phyloP scores from a whole-genome alignment of 116 monocot species.

The Cymodocea nodosa region DNA sequence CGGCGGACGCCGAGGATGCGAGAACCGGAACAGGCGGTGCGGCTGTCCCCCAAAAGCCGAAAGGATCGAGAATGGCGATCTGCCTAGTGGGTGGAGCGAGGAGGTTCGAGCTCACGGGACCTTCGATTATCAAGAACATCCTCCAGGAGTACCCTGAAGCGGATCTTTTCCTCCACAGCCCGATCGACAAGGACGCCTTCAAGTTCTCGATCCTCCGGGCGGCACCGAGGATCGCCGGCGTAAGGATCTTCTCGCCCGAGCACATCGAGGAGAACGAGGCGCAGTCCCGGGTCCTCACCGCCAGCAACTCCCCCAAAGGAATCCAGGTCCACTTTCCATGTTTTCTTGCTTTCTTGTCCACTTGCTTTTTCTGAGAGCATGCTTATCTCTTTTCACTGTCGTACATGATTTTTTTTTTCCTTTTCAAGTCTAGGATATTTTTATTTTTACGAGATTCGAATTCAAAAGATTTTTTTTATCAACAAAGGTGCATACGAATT shows the following conservation, averaged over 20 bases:
- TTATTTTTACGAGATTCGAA: too few relatives aligned
- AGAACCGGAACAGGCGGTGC: too few relatives aligned
- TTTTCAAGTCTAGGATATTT: too few relatives aligned
- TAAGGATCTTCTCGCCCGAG: constrained; percentile 37
- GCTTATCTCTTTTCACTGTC: too few relatives aligned
- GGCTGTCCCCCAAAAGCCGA: background rate
- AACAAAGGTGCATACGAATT: too few relatives aligned
- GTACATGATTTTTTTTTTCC: background rate
- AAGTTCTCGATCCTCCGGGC: constrained; percentile 42
- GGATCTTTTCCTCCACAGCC: constrained; percentile 67
- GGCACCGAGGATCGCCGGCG: constrained; percentile 43
- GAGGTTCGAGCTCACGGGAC: constrained; percentile 82
- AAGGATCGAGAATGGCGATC: constrained; percentile 33
- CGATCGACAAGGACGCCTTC: constrained; percentile 62
- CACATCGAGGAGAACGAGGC: constrained; percentile 28
- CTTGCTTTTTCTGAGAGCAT: too few relatives aligned
- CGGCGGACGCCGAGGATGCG: too few relatives aligned
- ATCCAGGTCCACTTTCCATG: constrained; percentile 34
- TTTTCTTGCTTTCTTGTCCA: background rate
- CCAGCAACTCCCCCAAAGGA: constrained; percentile 51
- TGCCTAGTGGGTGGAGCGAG: constrained; percentile 79
- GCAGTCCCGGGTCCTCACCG: constrained; percentile 35
- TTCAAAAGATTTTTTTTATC: too few relatives aligned
- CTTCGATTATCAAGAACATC: constrained; percentile 60
- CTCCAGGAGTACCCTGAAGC: constrained; percentile 34